Percentiles rank a stretch among this genome's conserved stretches.
These are phyloP conservation scores for Fusarium papillatum DNA, from an alignment of 2,329 filamentous ascomycete species.

Conservation along the genomic window DNA sequence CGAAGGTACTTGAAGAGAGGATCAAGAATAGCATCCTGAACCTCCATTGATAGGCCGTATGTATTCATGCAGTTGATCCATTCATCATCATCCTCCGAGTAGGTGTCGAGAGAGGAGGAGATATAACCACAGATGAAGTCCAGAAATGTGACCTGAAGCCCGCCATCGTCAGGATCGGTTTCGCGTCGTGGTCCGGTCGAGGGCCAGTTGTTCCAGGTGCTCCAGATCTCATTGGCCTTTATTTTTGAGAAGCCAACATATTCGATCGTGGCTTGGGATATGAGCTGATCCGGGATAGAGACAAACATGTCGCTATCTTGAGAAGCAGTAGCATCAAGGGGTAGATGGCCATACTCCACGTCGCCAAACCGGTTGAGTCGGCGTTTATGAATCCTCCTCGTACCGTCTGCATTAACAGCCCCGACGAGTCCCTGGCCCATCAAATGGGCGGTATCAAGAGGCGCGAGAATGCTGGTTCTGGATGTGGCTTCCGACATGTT, in stretches of 20 bases:
- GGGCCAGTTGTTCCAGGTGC: conserved; percentile 27
- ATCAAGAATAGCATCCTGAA: conserved; percentile 36
- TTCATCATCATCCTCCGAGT: conserved; percentile 7
- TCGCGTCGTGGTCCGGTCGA: conserved; percentile 13
- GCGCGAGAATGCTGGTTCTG: not conserved
- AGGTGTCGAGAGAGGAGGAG: not conserved
- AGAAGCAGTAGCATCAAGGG: not conserved
- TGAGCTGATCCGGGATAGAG: conserved; percentile 23
- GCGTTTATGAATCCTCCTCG: conserved; percentile 29
- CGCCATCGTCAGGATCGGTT: conserved; percentile 8
- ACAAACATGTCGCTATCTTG: conserved; percentile 11
- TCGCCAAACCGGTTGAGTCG: conserved; percentile 27
- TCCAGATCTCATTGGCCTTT: conserved; percentile 29
- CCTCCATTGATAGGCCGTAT: conserved; percentile 10
- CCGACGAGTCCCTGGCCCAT: not conserved
- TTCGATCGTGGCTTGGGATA: conserved; percentile 26
- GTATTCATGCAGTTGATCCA: conserved; percentile 18
- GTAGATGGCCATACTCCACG: conserved; percentile 19
- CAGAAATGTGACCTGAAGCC: conserved; percentile 18
- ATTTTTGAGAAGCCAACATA: conserved; percentile 24
- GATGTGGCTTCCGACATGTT: not conserved
- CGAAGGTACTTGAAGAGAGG: conserved; percentile 29
- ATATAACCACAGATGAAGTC: conserved; percentile 25
- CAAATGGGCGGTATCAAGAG: not conserved
- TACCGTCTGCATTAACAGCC: not conserved